Percentiles rank a stretch among this genome's conserved stretches.
These are phyloP conservation scores for Suillus tomentosus DNA, from an alignment of 768 basidiomycete genomes.

Conservation along the genomic window DNA sequence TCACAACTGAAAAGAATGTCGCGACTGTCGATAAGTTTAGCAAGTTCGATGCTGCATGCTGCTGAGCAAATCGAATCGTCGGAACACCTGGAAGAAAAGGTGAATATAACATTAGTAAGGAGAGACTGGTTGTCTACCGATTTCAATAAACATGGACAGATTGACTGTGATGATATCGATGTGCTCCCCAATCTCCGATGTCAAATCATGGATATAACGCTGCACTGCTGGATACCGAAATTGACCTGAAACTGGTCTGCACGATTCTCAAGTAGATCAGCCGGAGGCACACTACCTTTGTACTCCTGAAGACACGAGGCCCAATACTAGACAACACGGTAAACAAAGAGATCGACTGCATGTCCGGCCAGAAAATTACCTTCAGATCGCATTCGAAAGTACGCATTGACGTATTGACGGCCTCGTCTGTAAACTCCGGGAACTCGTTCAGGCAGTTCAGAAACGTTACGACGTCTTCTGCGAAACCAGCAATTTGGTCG, in stretches of 20 bases:
- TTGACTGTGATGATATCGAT: conserved; percentile 52
- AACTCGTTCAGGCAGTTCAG: conserved; percentile 59
- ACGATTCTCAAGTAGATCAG: conserved; percentile 3
- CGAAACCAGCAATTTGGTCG: conserved; percentile 45
- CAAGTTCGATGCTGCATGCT: conserved; percentile 50
- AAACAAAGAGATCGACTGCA: conserved; percentile 5
- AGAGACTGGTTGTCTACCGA: conserved; percentile 35
- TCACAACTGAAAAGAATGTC: conserved; percentile 57
- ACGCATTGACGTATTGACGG: conserved; percentile 51
- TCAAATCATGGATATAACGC: conserved; percentile 54
- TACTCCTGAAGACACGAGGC: conserved; percentile 52
- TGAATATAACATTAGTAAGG: not conserved
- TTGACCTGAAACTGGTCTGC: conserved; percentile 39
- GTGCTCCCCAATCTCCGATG: conserved; percentile 54
- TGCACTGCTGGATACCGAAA: conserved; percentile 55
- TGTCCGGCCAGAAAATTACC: conserved; percentile 26
- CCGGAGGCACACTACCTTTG: conserved; percentile 36
- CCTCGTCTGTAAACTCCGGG: conserved; percentile 57
- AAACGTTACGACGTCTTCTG: conserved; percentile 52
- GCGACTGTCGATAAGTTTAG: conserved; percentile 55
- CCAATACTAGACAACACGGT: conserved; percentile 45
- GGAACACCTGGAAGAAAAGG: conserved; percentile 44
- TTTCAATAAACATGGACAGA: conserved; percentile 53
- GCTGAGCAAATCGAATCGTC: conserved; percentile 55
- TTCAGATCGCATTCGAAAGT: conserved; percentile 54